Conservation (phyloP, 2,329 filamentous ascomycete species). For the Aspergillus ibericus region DNA sequence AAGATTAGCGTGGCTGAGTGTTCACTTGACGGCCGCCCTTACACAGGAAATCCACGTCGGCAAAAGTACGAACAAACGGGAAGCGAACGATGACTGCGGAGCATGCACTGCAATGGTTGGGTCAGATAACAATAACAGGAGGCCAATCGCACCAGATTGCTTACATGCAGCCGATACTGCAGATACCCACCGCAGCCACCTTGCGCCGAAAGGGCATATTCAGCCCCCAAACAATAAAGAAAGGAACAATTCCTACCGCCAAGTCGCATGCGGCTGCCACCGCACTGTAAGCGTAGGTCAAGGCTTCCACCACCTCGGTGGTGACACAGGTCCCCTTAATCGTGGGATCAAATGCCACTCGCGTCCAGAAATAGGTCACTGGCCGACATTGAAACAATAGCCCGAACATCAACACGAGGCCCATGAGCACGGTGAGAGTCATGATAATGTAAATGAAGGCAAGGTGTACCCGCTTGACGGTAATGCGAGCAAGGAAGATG, state of each 20-base stretch:
- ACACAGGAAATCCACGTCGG: neutral
- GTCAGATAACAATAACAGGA: neutral
- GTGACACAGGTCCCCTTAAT: conserved; percentile 43
- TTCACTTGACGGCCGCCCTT: neutral
- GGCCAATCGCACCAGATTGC: neutral
- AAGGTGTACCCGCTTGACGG: conserved; percentile 45
- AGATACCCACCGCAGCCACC: neutral
- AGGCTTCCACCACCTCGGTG: conserved; percentile 26
- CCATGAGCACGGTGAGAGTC: conserved; percentile 44
- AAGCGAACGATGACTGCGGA: neutral
- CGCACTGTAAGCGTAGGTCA: conserved; percentile 30
- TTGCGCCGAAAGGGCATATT: neutral
- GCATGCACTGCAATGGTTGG: neutral
- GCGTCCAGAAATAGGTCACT: conserved; percentile 51
- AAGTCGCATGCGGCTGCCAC: conserved; percentile 46
- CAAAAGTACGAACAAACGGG: neutral
- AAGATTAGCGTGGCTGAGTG: neutral
- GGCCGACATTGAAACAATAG: conserved; percentile 54
- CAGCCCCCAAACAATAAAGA: neutral
- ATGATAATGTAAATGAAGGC: conserved; percentile 50
- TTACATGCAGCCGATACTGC: conserved; percentile 1
- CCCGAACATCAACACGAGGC: conserved; percentile 50
- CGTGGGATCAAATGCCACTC: conserved; percentile 16
- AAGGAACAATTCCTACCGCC: conserved; percentile 51
- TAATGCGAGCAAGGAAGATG: conserved; percentile 55